Base-by-base conservation (phyloP, 306 rosid genomes). In the Calophaca sinica region DNA sequence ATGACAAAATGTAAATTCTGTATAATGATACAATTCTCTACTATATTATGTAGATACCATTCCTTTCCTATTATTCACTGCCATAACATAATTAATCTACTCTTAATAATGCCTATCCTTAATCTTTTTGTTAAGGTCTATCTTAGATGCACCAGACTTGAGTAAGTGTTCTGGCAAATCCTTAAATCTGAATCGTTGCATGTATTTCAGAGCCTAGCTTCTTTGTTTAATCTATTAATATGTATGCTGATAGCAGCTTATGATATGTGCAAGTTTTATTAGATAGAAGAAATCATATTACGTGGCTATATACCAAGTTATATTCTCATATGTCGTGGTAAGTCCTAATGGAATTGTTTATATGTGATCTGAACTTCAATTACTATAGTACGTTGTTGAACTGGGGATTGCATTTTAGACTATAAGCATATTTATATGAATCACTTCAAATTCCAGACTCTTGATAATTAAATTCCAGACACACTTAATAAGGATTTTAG, bases 261-360 rank as follows among this genome's bases (percentile, higher is more conserved):
- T 60, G 60, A 55, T 51, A 26, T 54, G 62, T 75, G 49, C 66
- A 51, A 75, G 51, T 75, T 15, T 68, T 50, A 65, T 73, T 15
- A 66, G 64, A 35, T 20, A 4, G 70, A 62, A 32, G 65, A 51
- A 52, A 65, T 57, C 31, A 41, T 28, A 28, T 63, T 38, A 8
- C 28, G 2, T 3, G 14, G 70, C 32, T 54, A 33, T 48, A 29
- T 62, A 20, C 15, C 59, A 48, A 58, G 39, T 28, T 39, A 41
- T 44, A 67, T 59, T 66, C 77, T 72, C 49, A 36, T 53, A 46
- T 44, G 44, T 76, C 46, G 29, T 45, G 54, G 38, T 39, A 62
- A 70, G 57, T 6, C 15, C 26, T 69, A 26, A 39, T 55, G 32
- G 28, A 55, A 8, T 38, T 6, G 55, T 71, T 31, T 45, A 20